A percentile compares a stretch with the other conserved stretches of the same genome.
Conservation (phyloP, 2,329 filamentous ascomycete species). For the Colletotrichum lentis region DNA sequence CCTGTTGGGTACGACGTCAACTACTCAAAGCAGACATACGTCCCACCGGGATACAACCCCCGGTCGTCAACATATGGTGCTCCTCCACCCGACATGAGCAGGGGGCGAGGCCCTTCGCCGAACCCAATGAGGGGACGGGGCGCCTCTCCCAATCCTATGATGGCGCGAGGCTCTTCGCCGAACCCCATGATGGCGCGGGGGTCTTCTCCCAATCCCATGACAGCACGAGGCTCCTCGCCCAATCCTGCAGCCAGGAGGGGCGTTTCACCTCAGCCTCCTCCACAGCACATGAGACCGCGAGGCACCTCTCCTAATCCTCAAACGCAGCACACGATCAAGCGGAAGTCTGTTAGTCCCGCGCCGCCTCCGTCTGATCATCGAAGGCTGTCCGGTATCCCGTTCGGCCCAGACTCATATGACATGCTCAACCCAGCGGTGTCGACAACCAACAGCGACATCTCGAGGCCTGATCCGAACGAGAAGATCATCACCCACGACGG, state of each 20-base stretch:
- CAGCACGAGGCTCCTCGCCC: conserved; percentile 54
- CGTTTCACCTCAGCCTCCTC: conserved; percentile 39
- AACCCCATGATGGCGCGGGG: conserved; percentile 32
- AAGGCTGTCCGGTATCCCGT: conserved; percentile 70
- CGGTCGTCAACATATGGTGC: conserved; percentile 51
- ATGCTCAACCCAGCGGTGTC: conserved; percentile 69
- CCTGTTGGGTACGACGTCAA: conserved; percentile 27
- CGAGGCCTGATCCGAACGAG: conserved; percentile 59
- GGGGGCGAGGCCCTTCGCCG: conserved; percentile 51
- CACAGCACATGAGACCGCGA: conserved; percentile 52
- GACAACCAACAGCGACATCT: conserved; percentile 36
- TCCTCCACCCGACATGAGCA: conserved; percentile 41
- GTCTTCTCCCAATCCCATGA: conserved; percentile 47
- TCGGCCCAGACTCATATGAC: conserved; percentile 79
- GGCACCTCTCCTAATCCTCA: conserved; percentile 54
- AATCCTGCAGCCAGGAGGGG: conserved; percentile 52
- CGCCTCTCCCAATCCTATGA: conserved; percentile 51
- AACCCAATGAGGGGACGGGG: conserved; percentile 44
- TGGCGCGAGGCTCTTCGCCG: conserved; percentile 44
- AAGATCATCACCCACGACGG: conserved; percentile 82
- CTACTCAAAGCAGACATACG: conserved; percentile 45
- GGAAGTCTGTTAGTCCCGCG: conserved; percentile 79
- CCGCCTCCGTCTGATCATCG: conserved; percentile 61
- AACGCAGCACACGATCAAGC: conserved; percentile 63
- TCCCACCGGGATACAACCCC: conserved; percentile 55